Evolutionary conservation across 2,329 filamentous ascomycete species (phyloP).

Genomic region (Kalmusia sp.): DNA sequence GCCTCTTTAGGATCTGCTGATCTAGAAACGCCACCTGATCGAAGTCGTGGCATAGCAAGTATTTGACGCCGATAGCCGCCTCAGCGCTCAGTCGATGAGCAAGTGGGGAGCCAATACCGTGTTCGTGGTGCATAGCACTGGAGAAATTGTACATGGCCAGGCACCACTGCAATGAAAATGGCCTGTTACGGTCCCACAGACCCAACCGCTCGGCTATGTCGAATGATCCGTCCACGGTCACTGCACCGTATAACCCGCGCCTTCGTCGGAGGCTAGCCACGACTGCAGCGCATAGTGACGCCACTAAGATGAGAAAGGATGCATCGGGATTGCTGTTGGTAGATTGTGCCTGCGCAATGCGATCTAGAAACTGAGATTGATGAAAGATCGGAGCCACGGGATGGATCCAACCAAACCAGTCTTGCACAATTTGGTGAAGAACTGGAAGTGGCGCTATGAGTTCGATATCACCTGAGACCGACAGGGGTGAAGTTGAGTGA

Average conservation of each 20-base stretch:
- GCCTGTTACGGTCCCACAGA: slow-evolving; percentile 16
- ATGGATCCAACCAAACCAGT: slow-evolving; percentile 31
- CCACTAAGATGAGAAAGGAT: slow-evolving; percentile 19
- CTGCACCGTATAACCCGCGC: slow-evolving; percentile 18
- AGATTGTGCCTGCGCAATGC: background rate
- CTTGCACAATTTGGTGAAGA: slow-evolving; percentile 17
- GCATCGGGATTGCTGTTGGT: background rate
- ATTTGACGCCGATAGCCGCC: slow-evolving; percentile 20
- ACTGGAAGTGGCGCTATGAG: slow-evolving; percentile 16
- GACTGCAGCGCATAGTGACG: slow-evolving; percentile 26
- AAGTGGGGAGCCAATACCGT: slow-evolving; percentile 20
- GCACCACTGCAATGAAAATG: slow-evolving; percentile 19
- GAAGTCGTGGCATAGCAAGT: slow-evolving; percentile 18
- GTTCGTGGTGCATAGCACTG: slow-evolving; percentile 20
- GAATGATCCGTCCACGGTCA: slow-evolving; percentile 23
- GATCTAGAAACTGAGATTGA: slow-evolving; percentile 14
- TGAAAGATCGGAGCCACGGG: slow-evolving; percentile 26
- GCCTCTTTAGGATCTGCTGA: slow-evolving; percentile 21
- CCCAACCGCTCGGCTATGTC: slow-evolving; percentile 20
- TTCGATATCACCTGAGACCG: background rate
- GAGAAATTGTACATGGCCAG: slow-evolving; percentile 27
- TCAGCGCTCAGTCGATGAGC: slow-evolving; percentile 20
- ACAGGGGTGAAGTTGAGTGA: background rate
- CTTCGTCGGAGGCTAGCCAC: slow-evolving; percentile 23
- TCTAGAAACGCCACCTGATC: slow-evolving; percentile 19